These are phyloP conservation scores for Phytophthora ramorum DNA, from an alignment of 352 stramenopile species.

Conservation along the genomic window DNA sequence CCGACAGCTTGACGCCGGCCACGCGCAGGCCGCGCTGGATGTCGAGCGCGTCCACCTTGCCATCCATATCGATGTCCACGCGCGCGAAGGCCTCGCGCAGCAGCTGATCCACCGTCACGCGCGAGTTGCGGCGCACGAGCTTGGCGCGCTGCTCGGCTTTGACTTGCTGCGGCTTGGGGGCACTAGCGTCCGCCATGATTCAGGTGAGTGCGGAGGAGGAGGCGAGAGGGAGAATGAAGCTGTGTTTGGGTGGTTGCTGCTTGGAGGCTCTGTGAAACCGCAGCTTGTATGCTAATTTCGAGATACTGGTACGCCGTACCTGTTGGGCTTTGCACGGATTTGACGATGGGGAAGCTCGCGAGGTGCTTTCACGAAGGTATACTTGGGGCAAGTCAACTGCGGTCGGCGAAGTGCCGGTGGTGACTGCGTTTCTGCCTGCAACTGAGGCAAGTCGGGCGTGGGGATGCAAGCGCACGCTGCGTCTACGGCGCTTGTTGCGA, in stretches of 20 bases:
- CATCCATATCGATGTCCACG: conserved; percentile 74
- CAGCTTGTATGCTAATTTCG: conserved; percentile 34
- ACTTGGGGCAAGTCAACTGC: background rate
- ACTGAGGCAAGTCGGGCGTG: background rate
- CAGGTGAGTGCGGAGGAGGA: background rate
- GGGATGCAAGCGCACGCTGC: conserved; percentile 14
- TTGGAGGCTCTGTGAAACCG: conserved; percentile 16
- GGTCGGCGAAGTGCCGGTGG: conserved; percentile 11
- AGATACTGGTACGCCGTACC: conserved; percentile 8
- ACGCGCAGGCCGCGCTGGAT: conserved; percentile 74
- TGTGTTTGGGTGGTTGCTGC: conserved; percentile 28
- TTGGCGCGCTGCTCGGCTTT: conserved; percentile 33
- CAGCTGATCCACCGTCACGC: conserved; percentile 78
- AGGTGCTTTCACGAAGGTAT: conserved; percentile 1
- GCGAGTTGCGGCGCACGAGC: conserved; percentile 81
- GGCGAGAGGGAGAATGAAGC: conserved; percentile 20
- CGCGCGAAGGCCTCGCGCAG: conserved; percentile 79
- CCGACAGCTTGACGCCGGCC: conserved; percentile 67
- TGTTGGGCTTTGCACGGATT: background rate
- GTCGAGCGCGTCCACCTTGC: conserved; percentile 73
- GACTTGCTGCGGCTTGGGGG: background rate
- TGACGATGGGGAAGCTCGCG: conserved; percentile 2
- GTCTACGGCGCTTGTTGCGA: background rate
- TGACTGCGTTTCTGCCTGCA: conserved; percentile 18
- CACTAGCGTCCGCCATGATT: conserved; percentile 27